Evolutionary conservation across 106 monocot genomes (phyloP).

Genomic region (Dendrobium chrysotoxum): DNA sequence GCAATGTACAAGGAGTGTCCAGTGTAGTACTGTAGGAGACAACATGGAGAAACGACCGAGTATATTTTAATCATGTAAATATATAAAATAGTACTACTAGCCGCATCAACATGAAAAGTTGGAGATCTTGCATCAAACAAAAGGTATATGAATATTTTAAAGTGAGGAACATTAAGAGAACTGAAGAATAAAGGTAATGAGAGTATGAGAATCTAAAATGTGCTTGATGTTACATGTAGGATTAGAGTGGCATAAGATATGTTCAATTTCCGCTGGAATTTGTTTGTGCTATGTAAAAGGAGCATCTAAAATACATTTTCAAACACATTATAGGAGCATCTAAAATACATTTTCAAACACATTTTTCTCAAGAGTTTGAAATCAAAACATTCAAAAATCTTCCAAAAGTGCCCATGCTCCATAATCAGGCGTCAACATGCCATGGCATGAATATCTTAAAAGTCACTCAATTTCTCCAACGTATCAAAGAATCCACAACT

Average conservation of each 20-base stretch:
- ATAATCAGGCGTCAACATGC: background rate
- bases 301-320: background rate
- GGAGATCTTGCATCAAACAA: background rate
- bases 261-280: too few species aligned
- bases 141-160: background rate
- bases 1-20: background rate
- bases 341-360: background rate
- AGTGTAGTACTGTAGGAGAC: background rate
- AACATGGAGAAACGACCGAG: background rate
- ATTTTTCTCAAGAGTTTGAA: background rate
- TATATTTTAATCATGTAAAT: background rate
- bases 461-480: background rate
- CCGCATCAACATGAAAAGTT: background rate
- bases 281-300: too few species aligned
- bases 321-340: background rate
- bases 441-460: background rate
- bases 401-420: background rate
- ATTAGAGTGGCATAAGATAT: background rate
- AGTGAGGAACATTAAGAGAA: too few species aligned
- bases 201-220: background rate
- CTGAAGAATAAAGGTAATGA: too few species aligned
- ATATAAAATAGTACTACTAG: background rate
- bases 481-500: background rate
- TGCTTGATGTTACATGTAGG: background rate
- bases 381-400: background rate